A percentile compares a stretch with the other conserved stretches of the same genome.
phyloP scores from a whole-genome alignment of 1,284 basidiomycete species.

The Exobasidium cylindrosporum region DNA sequence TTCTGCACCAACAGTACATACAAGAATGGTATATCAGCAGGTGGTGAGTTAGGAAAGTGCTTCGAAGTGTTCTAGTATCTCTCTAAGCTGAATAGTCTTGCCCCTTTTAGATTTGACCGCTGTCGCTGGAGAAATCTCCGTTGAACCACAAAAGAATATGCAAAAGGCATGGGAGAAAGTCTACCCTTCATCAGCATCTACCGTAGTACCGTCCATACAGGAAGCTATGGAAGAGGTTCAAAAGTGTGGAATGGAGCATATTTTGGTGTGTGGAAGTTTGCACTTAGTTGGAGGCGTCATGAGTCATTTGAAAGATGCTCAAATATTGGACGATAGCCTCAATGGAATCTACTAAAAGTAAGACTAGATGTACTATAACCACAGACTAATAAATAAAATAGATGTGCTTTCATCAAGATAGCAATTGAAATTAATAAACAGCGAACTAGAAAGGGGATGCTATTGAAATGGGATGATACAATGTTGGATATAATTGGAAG shows the following conservation, averaged over 20 bases:
- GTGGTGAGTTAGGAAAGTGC: slow-evolving; percentile 42
- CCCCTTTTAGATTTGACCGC: background rate
- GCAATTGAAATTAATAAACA: too few relatives aligned
- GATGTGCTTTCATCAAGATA: too few relatives aligned
- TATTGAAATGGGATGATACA: too few relatives aligned
- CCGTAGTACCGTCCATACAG: slow-evolving; percentile 83
- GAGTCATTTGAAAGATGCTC: slow-evolving; percentile 54
- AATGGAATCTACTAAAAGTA: background rate
- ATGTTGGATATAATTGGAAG: too few relatives aligned
- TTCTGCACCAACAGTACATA: slow-evolving; percentile 98
- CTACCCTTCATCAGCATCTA: background rate
- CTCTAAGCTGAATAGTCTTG: slow-evolving; percentile 25
- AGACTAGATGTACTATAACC: too few relatives aligned
- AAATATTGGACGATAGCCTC: background rate
- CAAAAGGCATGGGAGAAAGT: slow-evolving; percentile 5
- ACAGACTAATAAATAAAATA: too few relatives aligned
- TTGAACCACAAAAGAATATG: slow-evolving; percentile 6
- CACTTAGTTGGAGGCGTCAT: slow-evolving; percentile 93
- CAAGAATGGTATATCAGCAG: slow-evolving; percentile 79
- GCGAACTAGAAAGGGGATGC: too few relatives aligned
- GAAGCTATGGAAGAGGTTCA: slow-evolving; percentile 62
- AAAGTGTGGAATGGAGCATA: slow-evolving; percentile 57
- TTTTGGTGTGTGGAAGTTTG: slow-evolving; percentile 86
- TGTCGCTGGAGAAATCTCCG: background rate
- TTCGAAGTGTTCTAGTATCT: background rate